Base-by-base conservation (phyloP, 2,329 filamentous ascomycete species). In the Diaporthe sp. region DNA sequence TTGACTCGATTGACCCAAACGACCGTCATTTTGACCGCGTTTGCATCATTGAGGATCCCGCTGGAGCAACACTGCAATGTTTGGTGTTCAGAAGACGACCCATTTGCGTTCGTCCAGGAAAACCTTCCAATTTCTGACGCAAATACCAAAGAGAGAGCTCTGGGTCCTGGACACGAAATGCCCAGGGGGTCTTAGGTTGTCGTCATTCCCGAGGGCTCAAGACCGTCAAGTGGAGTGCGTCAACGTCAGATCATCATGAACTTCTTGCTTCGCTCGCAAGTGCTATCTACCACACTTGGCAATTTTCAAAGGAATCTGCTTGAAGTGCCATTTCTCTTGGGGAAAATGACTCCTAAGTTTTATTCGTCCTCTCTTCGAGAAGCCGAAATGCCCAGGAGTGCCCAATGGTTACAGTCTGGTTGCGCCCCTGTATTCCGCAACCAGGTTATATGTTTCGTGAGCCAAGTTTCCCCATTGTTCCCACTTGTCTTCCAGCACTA, bases 381-480 rank as follows among this genome's bases (percentile, higher is more conserved):
- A 13, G 8, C 15, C 34, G 1, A 39, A 34, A 9, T 37, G 22
- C 44, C 22, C 19, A 2, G 7, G 19, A 12, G 25, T n/a, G 28
- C 6, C 44, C 31, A 53, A 17, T 25, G 49, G 19, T 22, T 5
- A 42, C 65, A 6, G 15, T 42, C 34, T 42, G 31, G 49, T 42
- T 39, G 49, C 49, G 25, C 65, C 28, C 15, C 13, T 55, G 34
- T 28, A 12, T 70, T 70, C 65, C 65, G 65, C 65, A 70, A 55
- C 55, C 65, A 25, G 65, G n/a, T 70, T 4, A 22, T 42, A 9
- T 42, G 22, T 46, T 25, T 55, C 17, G 25, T 39, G 46, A 53
- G 46, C 31, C 65, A 53, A 53, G 31, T 34, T 46, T 28, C 46
- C 46, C 49, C 65, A 70, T 70, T 70, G 65, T 70, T 39, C 31